Evolutionary conservation across 345 rosid genomes (phyloP), one percentile per base, ranked within the genome.

Genomic region (Cochlearia excelsa): DNA sequence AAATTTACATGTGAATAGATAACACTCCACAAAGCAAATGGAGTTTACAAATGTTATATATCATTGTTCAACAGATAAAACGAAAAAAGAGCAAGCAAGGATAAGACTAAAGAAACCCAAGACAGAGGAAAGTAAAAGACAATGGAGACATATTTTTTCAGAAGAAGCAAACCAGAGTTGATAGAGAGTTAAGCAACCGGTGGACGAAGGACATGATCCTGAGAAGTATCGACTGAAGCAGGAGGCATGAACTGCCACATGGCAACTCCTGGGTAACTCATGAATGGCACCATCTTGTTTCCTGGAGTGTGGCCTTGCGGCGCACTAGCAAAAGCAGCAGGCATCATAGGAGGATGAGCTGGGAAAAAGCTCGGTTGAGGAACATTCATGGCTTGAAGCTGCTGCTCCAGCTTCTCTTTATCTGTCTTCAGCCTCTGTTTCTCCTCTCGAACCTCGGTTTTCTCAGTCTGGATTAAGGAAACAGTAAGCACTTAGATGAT

Each of bases 231-330:
- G 38, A 76, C 87, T 2, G 88, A 75, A 69, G 97, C 93, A 58
- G 93, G 90, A 45, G 97, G 93, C 95, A 83, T 82, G 77, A 90
- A 87, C 72, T 85, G 95, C 89, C 97, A 87, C 97, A 89, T 89
- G 3, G 97, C 93, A 46, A 83, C 88, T 63, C 95, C 90, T 1
- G 97, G 97, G 68, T 86, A 90, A 58, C 97, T 62, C 34, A 83
- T 79, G 80, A 85, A 70, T 31, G 97, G 95, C 46, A 83, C 84
- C 80, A 87, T 57, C 77, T 90, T 90, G 84, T 76, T 87, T 56
- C 94, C 94, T 6, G 79, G 81, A 57, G 87, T 81, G 77, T 85
- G 89, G 57, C 83, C 88, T 68, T 79, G 23, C 23, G 23, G 93
- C 9, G 86, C 78, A 48, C 83, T 61, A 46, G 87, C 78, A 64